Percentiles rank a stretch among this genome's conserved stretches.
Evolutionary conservation across 2,329 filamentous ascomycete species (phyloP).

Genomic region (Byssothecium circinans): DNA sequence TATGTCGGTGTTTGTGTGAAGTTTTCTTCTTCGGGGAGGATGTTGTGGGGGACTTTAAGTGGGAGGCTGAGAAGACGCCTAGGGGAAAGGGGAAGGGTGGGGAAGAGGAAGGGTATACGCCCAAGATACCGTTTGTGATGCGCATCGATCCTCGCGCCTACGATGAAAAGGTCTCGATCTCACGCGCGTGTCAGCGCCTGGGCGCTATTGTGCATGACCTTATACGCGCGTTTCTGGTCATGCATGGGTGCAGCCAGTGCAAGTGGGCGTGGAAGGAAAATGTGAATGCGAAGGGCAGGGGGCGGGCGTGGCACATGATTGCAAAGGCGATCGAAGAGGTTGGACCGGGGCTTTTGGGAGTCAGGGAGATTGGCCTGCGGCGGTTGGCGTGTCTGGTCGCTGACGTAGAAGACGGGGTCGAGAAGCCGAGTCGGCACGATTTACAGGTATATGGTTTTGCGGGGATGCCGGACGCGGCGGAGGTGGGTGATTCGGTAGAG

Average conservation of each 20-base stretch:
- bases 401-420: background rate
- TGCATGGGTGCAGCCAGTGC: background rate
- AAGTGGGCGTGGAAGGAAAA: background rate
- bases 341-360: background rate
- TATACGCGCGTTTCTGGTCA: background rate
- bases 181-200: background rate
- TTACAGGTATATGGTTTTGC: background rate
- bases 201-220: background rate
- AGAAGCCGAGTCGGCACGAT: background rate
- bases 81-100: background rate
- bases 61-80: no score
- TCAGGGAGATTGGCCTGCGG: background rate
- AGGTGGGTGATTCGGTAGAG: background rate
- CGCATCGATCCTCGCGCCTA: background rate
- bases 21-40: background rate
- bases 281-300: background rate
- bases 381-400: background rate
- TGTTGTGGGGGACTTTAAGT: background rate
- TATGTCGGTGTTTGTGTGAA: background rate
- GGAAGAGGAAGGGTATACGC: no score
- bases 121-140: background rate
- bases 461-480: background rate
- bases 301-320: background rate
- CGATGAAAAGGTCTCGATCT: background rate
- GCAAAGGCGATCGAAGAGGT: background rate